These are phyloP conservation scores for Aspergillus jensenii DNA, from an alignment of 2,329 filamentous ascomycete genomes.

Conservation along the genomic window DNA sequence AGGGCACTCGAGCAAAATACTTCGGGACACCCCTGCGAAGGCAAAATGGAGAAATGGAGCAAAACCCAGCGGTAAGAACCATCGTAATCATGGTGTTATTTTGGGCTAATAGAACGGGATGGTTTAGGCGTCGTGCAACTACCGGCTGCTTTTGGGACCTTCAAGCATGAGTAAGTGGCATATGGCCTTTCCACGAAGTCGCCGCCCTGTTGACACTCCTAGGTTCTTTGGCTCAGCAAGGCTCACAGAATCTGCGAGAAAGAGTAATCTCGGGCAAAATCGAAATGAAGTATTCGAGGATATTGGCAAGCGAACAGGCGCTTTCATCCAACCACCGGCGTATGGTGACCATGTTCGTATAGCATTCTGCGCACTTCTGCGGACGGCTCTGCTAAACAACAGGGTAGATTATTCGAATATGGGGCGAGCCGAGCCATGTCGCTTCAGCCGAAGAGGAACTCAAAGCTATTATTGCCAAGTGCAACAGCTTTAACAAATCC, in stretches of 20 bases:
- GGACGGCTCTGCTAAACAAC: neutral
- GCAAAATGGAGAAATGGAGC: constrained; percentile 24
- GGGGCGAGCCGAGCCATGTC: constrained; percentile 27
- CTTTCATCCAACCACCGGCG: constrained; percentile 26
- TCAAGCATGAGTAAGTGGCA: constrained; percentile 25
- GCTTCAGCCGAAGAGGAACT: constrained; percentile 22
- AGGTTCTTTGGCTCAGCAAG: constrained; percentile 25
- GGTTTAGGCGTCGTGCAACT: constrained; percentile 16
- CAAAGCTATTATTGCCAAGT: constrained; percentile 19
- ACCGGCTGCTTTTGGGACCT: constrained; percentile 19
- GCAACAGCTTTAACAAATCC: constrained; percentile 8
- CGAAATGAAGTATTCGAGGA: constrained; percentile 26
- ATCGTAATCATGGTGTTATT: neutral
- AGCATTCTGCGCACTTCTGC: neutral
- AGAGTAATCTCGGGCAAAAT: constrained; percentile 2
- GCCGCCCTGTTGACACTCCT: neutral
- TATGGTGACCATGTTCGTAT: constrained; percentile 24
- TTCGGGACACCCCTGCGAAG: constrained; percentile 25
- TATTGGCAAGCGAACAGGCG: constrained; percentile 27
- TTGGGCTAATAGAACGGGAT: neutral
- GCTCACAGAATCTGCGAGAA: constrained; percentile 1
- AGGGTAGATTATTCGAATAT: constrained; percentile 24
- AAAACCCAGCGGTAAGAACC: constrained; percentile 19
- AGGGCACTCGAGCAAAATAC: constrained; percentile 12
- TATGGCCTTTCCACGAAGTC: neutral